phyloP scores from a whole-genome alignment of 2,329 filamentous ascomycete genomes.

The Colletotrichum melonis region DNA sequence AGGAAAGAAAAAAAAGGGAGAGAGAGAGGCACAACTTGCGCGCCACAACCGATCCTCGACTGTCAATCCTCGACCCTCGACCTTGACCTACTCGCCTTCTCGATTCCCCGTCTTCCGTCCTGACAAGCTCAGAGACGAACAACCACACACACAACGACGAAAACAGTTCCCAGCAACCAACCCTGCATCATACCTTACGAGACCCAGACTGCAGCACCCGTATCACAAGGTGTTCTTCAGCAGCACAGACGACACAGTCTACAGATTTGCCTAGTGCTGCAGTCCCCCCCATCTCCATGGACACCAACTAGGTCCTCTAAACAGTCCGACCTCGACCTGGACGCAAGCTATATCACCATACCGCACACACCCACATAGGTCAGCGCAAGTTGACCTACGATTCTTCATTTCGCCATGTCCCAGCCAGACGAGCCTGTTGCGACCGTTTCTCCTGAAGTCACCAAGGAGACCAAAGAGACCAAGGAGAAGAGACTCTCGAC shows the following conservation, averaged over 20 bases:
- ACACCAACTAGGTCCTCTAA: constrained; percentile 26
- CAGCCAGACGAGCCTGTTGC: constrained; percentile 45
- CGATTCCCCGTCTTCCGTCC: constrained; percentile 14
- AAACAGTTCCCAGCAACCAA: constrained; percentile 3
- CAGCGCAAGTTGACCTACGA: constrained; percentile 19
- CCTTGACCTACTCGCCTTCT: background rate
- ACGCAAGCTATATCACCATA: constrained; percentile 11
- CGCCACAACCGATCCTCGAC: constrained; percentile 24
- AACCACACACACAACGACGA: constrained; percentile 3
- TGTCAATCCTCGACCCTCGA: background rate
- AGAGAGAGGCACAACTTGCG: constrained; percentile 12
- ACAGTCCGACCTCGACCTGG: constrained; percentile 12
- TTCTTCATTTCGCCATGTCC: constrained; percentile 45
- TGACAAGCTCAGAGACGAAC: constrained; percentile 10
- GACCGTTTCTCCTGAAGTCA: constrained; percentile 24
- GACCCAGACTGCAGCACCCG: background rate
- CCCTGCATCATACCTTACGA: constrained; percentile 12
- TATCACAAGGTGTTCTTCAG: constrained; percentile 20
- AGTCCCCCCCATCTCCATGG: constrained; percentile 34
- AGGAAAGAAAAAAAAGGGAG: constrained; percentile 24
- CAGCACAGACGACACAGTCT: constrained; percentile 31
- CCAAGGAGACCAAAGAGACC: constrained; percentile 35
- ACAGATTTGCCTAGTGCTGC: constrained; percentile 16
- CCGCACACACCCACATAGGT: constrained; percentile 8
- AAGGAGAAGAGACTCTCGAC: constrained; percentile 35